Evolutionary conservation across 164 flowering plant species (phyloP).

Genomic region (Litsea cubeba): DNA sequence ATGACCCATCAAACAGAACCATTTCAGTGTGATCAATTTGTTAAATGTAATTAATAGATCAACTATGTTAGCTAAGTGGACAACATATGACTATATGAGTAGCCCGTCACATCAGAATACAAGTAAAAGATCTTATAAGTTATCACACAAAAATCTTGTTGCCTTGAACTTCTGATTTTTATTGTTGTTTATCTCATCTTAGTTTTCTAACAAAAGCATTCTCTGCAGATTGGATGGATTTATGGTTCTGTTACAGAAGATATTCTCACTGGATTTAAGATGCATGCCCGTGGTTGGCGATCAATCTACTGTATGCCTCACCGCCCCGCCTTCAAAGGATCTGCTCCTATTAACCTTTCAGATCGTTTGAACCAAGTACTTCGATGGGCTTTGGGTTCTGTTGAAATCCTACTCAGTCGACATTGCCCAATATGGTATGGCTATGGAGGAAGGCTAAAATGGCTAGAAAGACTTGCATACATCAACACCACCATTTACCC

Average conservation of each 20-base stretch:
- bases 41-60: not conserved
- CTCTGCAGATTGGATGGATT: constrained; percentile 45
- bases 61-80: no score
- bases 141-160: not conserved
- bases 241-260: constrained; percentile 53
- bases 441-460: constrained; percentile 25
- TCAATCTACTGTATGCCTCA: constrained; percentile 28
- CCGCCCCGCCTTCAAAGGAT: constrained; percentile 26
- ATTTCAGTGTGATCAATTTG: no score
- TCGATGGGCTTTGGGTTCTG: constrained; percentile 26
- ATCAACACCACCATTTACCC: constrained; percentile 37
- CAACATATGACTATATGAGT: no score
- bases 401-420: constrained; percentile 27
- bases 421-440: constrained; percentile 37
- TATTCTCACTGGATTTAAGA: constrained; percentile 32
- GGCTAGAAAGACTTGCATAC: constrained; percentile 22
- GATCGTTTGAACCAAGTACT: constrained; percentile 32
- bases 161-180: not conserved
- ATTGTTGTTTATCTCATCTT: not conserved
- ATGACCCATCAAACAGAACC: no score
- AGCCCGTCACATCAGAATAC: no score
- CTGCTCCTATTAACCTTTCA: constrained; percentile 25
- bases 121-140: not conserved
- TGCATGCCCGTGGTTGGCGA: constrained; percentile 38
- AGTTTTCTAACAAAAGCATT: not conserved